Evolutionary conservation across 257 asterid genomes (phyloP).

Genomic region (Ligustrum vulgare): DNA sequence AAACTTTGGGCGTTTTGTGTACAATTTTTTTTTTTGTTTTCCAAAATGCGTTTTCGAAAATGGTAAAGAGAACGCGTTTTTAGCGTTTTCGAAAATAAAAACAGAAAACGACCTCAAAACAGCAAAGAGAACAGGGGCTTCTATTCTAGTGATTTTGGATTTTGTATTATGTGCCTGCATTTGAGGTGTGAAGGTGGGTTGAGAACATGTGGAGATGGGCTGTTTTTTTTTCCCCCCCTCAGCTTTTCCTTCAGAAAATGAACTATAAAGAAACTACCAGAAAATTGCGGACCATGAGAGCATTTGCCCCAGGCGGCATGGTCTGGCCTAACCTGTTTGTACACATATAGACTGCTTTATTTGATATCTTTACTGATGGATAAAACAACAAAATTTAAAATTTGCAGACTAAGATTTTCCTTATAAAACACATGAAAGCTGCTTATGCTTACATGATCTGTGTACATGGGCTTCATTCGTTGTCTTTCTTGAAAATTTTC

Average conservation of each 20-base stretch:
- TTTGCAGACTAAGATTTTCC: not conserved
- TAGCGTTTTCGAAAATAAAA: too few species aligned
- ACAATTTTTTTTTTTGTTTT: too few species aligned
- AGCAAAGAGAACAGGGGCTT: too few species aligned
- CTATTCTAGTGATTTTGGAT: not conserved
- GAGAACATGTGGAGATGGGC: not conserved
- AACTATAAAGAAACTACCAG: not conserved
- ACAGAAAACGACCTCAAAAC: too few species aligned
- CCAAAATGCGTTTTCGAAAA: too few species aligned
- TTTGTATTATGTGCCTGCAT: not conserved
- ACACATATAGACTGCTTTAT: not conserved
- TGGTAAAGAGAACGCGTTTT: too few species aligned
- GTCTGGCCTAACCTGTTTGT: not conserved
- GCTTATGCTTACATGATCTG: not conserved
- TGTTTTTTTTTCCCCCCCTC: not conserved
- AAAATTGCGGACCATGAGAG: not conserved
- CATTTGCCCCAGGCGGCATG: not conserved
- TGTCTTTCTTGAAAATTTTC: not conserved
- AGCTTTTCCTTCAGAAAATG: not conserved
- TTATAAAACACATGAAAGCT: not conserved
- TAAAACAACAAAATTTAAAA: not conserved
- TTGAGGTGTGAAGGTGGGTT: not conserved
- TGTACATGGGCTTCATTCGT: not conserved
- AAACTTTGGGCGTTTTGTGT: too few species aligned
- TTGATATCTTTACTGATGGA: not conserved